A percentile compares a stretch with the other conserved stretches of the same genome.
Conservation (phyloP, 305 asterid genomes). For the Striga hermonthica region DNA sequence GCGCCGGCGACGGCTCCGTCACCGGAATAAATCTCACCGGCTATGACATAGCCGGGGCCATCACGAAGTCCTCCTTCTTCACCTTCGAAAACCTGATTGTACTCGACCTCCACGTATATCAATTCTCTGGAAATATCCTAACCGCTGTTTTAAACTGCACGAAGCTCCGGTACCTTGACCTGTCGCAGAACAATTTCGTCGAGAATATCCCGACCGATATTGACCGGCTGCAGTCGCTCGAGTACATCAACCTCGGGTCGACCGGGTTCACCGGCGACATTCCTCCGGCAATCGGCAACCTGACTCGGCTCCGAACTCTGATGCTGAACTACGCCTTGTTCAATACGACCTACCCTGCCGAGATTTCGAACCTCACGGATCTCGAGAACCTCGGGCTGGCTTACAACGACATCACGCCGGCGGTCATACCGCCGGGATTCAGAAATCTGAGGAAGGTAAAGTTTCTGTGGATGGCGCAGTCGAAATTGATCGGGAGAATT, state of each 20-base stretch:
- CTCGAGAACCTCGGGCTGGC: slow-evolving; percentile 53
- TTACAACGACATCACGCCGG: slow-evolving; percentile 52
- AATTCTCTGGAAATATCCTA: slow-evolving; percentile 51
- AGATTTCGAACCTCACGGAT: slow-evolving; percentile 56
- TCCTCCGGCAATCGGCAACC: slow-evolving; percentile 61
- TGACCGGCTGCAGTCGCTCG: slow-evolving; percentile 45
- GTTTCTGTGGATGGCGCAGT: slow-evolving; percentile 51
- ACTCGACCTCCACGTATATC: slow-evolving; percentile 44
- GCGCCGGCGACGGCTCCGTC: slow-evolving; percentile 55
- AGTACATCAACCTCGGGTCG: slow-evolving; percentile 47
- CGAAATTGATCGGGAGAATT: no score
- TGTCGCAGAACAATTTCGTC: slow-evolving; percentile 56
- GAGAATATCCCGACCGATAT: slow-evolving; percentile 59
- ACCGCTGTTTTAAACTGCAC: slow-evolving; percentile 47
- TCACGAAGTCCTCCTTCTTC: slow-evolving; percentile 47
- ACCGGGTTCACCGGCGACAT: slow-evolving; percentile 76
- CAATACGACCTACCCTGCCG: slow-evolving; percentile 55
- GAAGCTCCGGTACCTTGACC: slow-evolving; percentile 45
- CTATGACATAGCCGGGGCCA: slow-evolving; percentile 33
- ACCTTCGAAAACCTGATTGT: slow-evolving; percentile 45
- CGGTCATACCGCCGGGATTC: slow-evolving; percentile 54
- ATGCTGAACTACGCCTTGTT: slow-evolving; percentile 45
- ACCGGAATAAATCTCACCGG: slow-evolving; percentile 33
- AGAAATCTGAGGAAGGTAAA: slow-evolving; percentile 49
- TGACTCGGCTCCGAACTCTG: slow-evolving; percentile 41